These are phyloP conservation scores for Conoideocrella luteorostrata DNA, from an alignment of 2,329 filamentous ascomycete genomes.

Conservation along the genomic window DNA sequence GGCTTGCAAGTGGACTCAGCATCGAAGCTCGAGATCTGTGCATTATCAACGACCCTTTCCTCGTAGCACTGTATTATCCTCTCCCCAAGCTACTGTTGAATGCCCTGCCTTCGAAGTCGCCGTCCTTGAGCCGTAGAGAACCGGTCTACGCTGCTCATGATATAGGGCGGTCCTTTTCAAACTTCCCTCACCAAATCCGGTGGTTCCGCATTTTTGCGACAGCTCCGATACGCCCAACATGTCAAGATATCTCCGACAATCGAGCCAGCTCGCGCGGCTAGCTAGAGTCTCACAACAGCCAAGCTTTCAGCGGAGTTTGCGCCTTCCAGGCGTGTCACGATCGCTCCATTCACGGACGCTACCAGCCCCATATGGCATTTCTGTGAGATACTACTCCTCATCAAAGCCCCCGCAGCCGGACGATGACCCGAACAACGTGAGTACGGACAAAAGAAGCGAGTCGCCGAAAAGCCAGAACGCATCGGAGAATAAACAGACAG, in stretches of 20 bases:
- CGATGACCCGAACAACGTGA: constrained; percentile 23
- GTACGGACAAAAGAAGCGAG: constrained; percentile 19
- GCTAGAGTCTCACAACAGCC: constrained; percentile 50
- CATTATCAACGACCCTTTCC: neutral
- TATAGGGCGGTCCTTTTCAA: constrained; percentile 20
- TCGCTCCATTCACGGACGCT: constrained; percentile 28
- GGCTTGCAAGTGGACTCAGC: constrained; percentile 21
- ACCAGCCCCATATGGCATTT: constrained; percentile 28
- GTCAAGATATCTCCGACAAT: constrained; percentile 61
- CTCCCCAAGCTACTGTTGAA: constrained; percentile 17
- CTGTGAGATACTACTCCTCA: constrained; percentile 31
- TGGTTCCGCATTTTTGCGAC: constrained; percentile 27
- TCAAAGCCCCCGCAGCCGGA: constrained; percentile 31
- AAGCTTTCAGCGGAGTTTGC: constrained; percentile 40
- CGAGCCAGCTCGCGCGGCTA: constrained; percentile 59
- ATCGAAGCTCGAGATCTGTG: constrained; percentile 16
- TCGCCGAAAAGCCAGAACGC: constrained; percentile 10
- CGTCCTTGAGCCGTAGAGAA: constrained; percentile 10
- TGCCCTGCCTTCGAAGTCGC: neutral
- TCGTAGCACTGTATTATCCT: constrained; percentile 9
- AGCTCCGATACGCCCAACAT: constrained; percentile 36
- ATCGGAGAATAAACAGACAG: constrained; percentile 13
- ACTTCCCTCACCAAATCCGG: constrained; percentile 21
- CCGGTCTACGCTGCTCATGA: constrained; percentile 25
- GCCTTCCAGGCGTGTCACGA: constrained; percentile 23